Evolutionary conservation across 2,329 filamentous ascomycete species (phyloP).

Genomic region (Ceratocystis cubensis): DNA sequence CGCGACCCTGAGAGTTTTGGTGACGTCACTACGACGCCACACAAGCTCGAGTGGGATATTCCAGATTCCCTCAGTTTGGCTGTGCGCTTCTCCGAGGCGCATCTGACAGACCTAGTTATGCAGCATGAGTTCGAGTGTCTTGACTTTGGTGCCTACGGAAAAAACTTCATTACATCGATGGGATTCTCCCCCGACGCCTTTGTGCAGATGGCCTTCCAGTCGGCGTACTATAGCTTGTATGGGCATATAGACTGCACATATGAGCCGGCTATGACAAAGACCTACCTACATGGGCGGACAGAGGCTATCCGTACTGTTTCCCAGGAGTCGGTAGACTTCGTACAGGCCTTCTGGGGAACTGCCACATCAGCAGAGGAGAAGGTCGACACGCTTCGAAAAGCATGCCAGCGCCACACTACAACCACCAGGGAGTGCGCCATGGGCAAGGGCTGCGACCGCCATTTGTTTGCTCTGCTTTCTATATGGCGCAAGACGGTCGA

Average conservation of each 20-base stretch:
- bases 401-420: slow-evolving; percentile 68
- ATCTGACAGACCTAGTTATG: slow-evolving; percentile 83
- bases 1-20: slow-evolving; percentile 84
- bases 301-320: slow-evolving; percentile 86
- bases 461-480: slow-evolving; percentile 86
- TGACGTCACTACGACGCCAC: slow-evolving; percentile 82
- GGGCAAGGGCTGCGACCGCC: slow-evolving; percentile 80
- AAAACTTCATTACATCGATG: slow-evolving; percentile 95
- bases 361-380: slow-evolving; percentile 75
- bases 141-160: slow-evolving; percentile 80
- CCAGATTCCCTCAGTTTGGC: slow-evolving; percentile 80
- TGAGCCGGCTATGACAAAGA: slow-evolving; percentile 96
- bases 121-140: slow-evolving; percentile 93
- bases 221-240: slow-evolving; percentile 93
- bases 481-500: slow-evolving; percentile 88
- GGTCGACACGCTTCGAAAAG: slow-evolving; percentile 70
- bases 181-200: slow-evolving; percentile 96
- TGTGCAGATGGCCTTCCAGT: slow-evolving; percentile 98
- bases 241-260: slow-evolving; percentile 90
- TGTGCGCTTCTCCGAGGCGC: slow-evolving; percentile 86
- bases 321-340: slow-evolving; percentile 70
- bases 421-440: slow-evolving; percentile 78
- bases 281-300: slow-evolving; percentile 83
- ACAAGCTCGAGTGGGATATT: slow-evolving; percentile 98
- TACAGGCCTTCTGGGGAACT: slow-evolving; percentile 78